A percentile compares a stretch with the other conserved stretches of the same genome.
These are phyloP conservation scores for Cyberlindnera maritima DNA, from an alignment of 805 yeast genomes.

Conservation along the genomic window DNA sequence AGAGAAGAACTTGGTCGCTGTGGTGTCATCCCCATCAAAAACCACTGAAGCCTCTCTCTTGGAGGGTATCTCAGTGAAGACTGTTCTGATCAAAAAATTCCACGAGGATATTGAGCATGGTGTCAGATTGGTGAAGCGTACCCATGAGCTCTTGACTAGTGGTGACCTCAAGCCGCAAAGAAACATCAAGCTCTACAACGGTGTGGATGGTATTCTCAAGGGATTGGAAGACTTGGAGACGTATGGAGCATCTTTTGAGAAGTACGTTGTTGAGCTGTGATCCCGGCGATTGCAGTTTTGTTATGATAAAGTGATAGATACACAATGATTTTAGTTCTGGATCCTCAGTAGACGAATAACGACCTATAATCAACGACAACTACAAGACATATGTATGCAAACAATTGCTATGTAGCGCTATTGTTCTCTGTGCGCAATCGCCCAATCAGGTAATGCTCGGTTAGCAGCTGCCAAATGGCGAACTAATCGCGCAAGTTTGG, in stretches of 20 bases:
- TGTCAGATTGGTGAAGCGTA: slow-evolving; percentile 31
- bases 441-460: neutral
- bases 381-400: no score
- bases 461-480: neutral
- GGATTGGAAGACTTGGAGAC: slow-evolving; percentile 39
- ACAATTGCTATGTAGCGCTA: no score
- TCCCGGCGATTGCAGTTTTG: neutral
- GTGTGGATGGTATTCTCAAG: slow-evolving; percentile 31
- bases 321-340: neutral
- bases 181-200: slow-evolving; percentile 34
- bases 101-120: slow-evolving; percentile 43
- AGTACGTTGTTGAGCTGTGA: slow-evolving; percentile 35
- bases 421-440: neutral
- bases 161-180: slow-evolving; percentile 34
- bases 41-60: slow-evolving; percentile 21
- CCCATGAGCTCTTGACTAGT: slow-evolving; percentile 31
- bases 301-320: no score
- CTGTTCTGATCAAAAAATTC: slow-evolving; percentile 39
- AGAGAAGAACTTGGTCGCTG: slow-evolving; percentile 35
- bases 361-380: neutral
- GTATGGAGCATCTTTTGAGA: slow-evolving; percentile 42
- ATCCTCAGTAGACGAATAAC: neutral
- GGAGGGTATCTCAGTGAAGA: slow-evolving; percentile 28
- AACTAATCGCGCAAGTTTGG: neutral
- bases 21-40: slow-evolving; percentile 36